phyloP scores from a whole-genome alignment of 148 eudicot genomes.

The Rheum nobile region DNA sequence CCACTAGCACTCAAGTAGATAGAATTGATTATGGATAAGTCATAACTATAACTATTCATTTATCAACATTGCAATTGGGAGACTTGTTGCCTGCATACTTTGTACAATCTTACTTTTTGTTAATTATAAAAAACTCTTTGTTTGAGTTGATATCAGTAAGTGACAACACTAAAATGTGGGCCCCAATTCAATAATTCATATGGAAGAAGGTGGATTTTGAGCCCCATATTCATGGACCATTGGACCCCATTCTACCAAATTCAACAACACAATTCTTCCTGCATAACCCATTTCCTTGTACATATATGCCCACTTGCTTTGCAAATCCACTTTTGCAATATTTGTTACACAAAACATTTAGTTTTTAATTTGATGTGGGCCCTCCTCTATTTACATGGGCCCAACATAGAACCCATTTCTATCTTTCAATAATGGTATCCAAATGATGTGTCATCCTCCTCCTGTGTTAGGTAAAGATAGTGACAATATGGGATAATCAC shows the following conservation, averaged over 20 bases:
- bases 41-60: background rate
- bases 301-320: background rate
- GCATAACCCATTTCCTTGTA: background rate
- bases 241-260: conserved; percentile 2
- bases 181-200: background rate
- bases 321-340: background rate
- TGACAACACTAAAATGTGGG: background rate
- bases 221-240: background rate
- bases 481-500: background rate
- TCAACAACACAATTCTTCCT: background rate
- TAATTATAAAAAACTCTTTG: background rate
- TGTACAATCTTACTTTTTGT: background rate
- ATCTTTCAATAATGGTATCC: background rate
- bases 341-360: background rate
- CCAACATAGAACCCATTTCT: background rate
- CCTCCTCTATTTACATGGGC: background rate
- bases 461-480: background rate
- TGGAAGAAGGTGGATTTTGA: background rate
- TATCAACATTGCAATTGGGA: background rate
- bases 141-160: background rate
- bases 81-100: background rate
- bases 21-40: background rate
- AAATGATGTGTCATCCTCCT: background rate
- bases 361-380: background rate
- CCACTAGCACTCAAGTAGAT: background rate